Base-by-base conservation (phyloP, 2,329 filamentous ascomycete genomes). In the Chaetothyriales sp. region DNA sequence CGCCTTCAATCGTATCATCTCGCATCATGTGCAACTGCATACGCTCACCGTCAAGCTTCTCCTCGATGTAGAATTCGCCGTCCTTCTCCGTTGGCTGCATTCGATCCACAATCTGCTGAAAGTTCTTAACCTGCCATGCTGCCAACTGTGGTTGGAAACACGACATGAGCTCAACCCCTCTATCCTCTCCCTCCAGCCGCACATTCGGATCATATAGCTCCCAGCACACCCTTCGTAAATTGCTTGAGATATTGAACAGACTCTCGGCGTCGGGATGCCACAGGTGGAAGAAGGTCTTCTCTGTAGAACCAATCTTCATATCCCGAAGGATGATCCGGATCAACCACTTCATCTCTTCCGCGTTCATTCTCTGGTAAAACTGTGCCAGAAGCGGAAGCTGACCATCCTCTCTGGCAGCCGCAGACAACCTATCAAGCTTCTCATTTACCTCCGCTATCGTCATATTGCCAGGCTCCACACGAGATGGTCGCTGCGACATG, bases 81-180 rank as follows among this genome's bases (percentile, higher is more conserved):
- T 94, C 82, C 0, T 86, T 81, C 20, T 83, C 77, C 0, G 80
- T 83, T 18, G 46, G 29, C 13, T 47, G 29, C 0, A 77, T 74
- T 1, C 80, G 77, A 18, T 80, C 73, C 1, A 94, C 80, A 78
- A 94, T 87, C 63, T 82, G 85, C 51, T 88, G 78, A 60, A 95
- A 87, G 0, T 82, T 81, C 33, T 86, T 78, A 75, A 86, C 85
- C 66, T 95, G 88, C 57, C 94, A 95, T 58, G 92, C 86, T 4
- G 92, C 92, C 37, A 98, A 76, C 66, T 97, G 92, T 5, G 92
- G 92, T 63, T 97, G 90, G 64, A 97, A 97, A 65, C 89, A 95
- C 63, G 92, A 85, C 87, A 95, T 95, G 33, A 97, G 71, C 1
- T 77, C 73, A 13, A 97, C 82, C 0, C 84, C 83, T 0, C 81